Conservation (phyloP, 257 asterid species). For the Salvia splendens region DNA sequence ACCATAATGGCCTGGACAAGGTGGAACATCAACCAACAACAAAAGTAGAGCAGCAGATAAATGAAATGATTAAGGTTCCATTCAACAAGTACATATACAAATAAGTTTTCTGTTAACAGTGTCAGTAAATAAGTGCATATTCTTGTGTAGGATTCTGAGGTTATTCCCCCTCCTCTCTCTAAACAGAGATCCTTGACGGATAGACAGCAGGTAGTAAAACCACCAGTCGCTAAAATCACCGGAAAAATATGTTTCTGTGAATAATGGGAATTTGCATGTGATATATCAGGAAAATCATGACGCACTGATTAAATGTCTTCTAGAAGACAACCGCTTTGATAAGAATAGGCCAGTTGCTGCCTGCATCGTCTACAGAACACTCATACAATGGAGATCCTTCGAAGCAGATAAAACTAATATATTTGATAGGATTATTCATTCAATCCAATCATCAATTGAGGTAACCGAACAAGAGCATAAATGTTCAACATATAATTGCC, state of each 20-base stretch:
- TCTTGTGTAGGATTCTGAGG: constrained; percentile 55
- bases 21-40: constrained; percentile 44
- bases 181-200: constrained; percentile 90
- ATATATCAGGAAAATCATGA: constrained; percentile 78
- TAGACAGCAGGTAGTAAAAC: constrained; percentile 75
- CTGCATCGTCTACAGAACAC: constrained; percentile 69
- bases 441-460: constrained; percentile 83
- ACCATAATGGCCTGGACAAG: constrained; percentile 42
- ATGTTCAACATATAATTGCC: neutral
- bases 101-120: constrained; percentile 23
- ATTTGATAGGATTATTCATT: constrained; percentile 80
- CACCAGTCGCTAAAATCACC: neutral
- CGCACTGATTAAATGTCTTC: constrained; percentile 72
- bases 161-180: constrained; percentile 49
- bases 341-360: constrained; percentile 81
- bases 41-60: constrained; percentile 45
- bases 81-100: constrained; percentile 15
- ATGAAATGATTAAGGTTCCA: constrained; percentile 49
- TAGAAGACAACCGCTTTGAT: constrained; percentile 76
- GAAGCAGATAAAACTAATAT: constrained; percentile 86
- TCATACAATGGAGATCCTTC: constrained; percentile 90
- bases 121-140: constrained; percentile 18
- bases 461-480: constrained; percentile 37
- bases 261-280: neutral
- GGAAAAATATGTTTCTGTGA: neutral